Conservation (phyloP, 257 asterid genomes). For the Thymus quinquecostatus region DNA sequence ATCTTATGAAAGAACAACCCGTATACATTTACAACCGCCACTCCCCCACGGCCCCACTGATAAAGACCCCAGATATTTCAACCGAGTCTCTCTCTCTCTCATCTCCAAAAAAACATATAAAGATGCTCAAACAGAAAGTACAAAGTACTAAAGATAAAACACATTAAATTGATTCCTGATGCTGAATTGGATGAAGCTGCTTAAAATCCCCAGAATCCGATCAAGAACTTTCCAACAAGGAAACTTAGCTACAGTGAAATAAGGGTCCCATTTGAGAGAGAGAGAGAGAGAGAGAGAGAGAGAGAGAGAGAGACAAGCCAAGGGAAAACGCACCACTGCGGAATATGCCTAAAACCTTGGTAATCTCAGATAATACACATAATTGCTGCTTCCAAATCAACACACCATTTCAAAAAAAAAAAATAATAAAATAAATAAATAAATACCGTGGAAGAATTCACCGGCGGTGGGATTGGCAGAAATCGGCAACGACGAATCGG, state of each 20-base stretch:
- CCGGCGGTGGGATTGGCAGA: constrained; percentile 63
- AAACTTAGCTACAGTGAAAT: neutral
- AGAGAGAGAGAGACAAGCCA: neutral
- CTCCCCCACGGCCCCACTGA: too few species aligned
- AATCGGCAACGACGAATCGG: constrained; percentile 41
- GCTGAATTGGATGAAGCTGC: neutral
- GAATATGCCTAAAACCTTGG: neutral
- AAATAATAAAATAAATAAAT: neutral
- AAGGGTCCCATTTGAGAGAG: constrained; percentile 2
- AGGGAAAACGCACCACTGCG: constrained; percentile 14
- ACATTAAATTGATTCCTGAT: neutral
- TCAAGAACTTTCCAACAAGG: constrained; percentile 13
- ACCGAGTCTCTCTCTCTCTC: neutral
- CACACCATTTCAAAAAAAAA: neutral
- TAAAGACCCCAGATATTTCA: neutral
- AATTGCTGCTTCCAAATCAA: neutral
- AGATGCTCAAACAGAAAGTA: neutral
- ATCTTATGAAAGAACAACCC: neutral
- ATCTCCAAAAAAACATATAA: neutral
- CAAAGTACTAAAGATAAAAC: neutral
- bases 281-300: neutral
- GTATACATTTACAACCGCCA: neutral
- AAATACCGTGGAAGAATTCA: constrained; percentile 57
- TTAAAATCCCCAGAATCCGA: neutral
- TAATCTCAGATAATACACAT: neutral